Percentiles rank a stretch among this genome's conserved stretches.
phyloP scores from a whole-genome alignment of 306 rosid genomes.

The Vigna trinervia region DNA sequence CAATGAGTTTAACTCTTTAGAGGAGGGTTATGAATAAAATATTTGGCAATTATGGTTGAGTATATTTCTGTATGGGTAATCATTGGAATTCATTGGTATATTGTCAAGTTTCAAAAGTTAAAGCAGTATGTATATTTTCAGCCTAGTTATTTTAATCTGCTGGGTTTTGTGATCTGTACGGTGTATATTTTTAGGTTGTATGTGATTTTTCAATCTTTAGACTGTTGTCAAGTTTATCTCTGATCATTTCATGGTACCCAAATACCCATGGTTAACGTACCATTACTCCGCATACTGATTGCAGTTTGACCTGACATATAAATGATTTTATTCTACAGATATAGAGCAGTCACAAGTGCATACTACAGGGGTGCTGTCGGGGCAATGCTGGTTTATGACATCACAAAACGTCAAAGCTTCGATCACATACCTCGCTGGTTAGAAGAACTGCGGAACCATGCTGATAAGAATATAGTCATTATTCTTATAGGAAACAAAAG shows the following conservation, averaged over 20 bases:
- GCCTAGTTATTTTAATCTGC: neutral
- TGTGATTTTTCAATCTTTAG: constrained; percentile 10
- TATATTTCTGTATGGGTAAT: constrained; percentile 9
- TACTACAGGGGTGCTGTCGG: constrained; percentile 98
- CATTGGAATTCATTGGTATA: neutral
- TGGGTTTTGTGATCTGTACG: too few species aligned
- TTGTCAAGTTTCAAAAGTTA: neutral
- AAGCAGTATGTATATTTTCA: neutral
- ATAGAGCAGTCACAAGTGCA: constrained; percentile 97
- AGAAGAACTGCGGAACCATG: constrained; percentile 91
- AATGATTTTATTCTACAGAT: constrained; percentile 59
- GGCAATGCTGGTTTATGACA: constrained; percentile 94
- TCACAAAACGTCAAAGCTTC: constrained; percentile 84
- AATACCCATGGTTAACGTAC: constrained; percentile 24
- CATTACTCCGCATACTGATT: neutral
- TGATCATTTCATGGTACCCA: neutral
- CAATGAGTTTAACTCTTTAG: neutral
- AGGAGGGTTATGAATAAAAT: neutral
- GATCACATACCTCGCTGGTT: constrained; percentile 98
- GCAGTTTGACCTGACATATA: constrained; percentile 33
- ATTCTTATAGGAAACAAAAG: constrained; percentile 88
- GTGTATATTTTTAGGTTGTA: neutral
- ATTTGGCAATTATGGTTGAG: neutral
- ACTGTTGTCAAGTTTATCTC: constrained; percentile 7
- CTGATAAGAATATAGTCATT: constrained; percentile 93